Conservation (phyloP, 2,329 filamentous ascomycete genomes). For the Botryotinia narcissicola region DNA sequence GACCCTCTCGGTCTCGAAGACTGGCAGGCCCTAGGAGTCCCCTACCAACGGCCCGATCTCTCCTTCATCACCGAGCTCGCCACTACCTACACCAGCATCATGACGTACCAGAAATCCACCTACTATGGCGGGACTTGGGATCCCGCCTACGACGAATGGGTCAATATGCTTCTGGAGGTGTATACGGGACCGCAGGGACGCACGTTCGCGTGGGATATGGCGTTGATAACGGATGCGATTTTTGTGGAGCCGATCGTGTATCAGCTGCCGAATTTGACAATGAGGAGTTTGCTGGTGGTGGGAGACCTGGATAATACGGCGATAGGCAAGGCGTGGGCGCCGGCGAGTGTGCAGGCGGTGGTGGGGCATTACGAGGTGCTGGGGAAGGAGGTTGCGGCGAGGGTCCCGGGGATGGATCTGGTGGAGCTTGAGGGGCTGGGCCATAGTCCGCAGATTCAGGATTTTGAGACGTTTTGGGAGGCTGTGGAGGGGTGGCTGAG, state of each 20-base stretch:
- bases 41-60: constrained; percentile 45
- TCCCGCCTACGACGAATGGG: constrained; percentile 51
- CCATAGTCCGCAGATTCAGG: constrained; percentile 54
- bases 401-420: constrained; percentile 45
- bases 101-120: constrained; percentile 43
- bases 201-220: constrained; percentile 22
- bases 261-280: constrained; percentile 19
- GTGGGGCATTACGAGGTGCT: constrained; percentile 51
- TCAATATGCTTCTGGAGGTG: constrained; percentile 51
- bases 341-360: constrained; percentile 42
- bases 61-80: constrained; percentile 41
- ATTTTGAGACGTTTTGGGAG: constrained; percentile 39
- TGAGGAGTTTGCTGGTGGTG: constrained; percentile 22
- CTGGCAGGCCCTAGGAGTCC: constrained; percentile 46
- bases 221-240: constrained; percentile 17
- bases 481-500: background rate
- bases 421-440: constrained; percentile 49
- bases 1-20: constrained; percentile 55
- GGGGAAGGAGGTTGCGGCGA: constrained; percentile 45
- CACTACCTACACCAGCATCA: constrained; percentile 46
- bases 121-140: constrained; percentile 51
- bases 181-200: constrained; percentile 44
- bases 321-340: constrained; percentile 52
- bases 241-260: constrained; percentile 20
- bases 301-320: constrained; percentile 40